phyloP scores from a whole-genome alignment of 495 filamentous ascomycete species.

The Penicillium pulvis region DNA sequence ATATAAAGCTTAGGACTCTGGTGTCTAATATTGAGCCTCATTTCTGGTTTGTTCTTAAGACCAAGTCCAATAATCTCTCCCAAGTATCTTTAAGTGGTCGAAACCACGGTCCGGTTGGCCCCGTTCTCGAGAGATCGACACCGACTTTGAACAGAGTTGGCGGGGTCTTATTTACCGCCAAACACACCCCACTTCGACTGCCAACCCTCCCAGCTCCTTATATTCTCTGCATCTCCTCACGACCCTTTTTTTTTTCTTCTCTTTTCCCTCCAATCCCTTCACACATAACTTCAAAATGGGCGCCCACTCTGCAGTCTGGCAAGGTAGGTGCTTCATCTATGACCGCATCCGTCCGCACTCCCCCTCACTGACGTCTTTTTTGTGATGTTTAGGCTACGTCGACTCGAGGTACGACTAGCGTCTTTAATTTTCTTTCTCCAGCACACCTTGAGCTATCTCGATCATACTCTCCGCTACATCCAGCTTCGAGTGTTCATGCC shows the following conservation, averaged over 20 bases:
- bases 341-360: slow-evolving; percentile 11
- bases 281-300: slow-evolving; percentile 37
- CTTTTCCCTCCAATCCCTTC: slow-evolving; percentile 19
- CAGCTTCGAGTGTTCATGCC: background rate
- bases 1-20: background rate
- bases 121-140: slow-evolving; percentile 8
- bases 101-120: background rate
- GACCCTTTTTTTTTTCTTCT: slow-evolving; percentile 21
- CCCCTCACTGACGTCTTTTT: slow-evolving; percentile 23
- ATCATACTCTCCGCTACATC: slow-evolving; percentile 2
- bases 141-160: slow-evolving; percentile 3
- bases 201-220: slow-evolving; percentile 11
- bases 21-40: background rate
- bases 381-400: slow-evolving; percentile 56
- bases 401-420: slow-evolving; percentile 60
- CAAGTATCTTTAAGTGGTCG: background rate
- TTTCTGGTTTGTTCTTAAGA: background rate
- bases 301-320: slow-evolving; percentile 53
- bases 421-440: slow-evolving; percentile 1
- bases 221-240: slow-evolving; percentile 4
- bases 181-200: slow-evolving; percentile 32
- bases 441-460: background rate
- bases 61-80: background rate
- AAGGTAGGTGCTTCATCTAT: slow-evolving; percentile 47
- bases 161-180: slow-evolving; percentile 35